Base-by-base conservation (phyloP, 192 early-diverging fungal species). In the Linnemannia zychae region DNA sequence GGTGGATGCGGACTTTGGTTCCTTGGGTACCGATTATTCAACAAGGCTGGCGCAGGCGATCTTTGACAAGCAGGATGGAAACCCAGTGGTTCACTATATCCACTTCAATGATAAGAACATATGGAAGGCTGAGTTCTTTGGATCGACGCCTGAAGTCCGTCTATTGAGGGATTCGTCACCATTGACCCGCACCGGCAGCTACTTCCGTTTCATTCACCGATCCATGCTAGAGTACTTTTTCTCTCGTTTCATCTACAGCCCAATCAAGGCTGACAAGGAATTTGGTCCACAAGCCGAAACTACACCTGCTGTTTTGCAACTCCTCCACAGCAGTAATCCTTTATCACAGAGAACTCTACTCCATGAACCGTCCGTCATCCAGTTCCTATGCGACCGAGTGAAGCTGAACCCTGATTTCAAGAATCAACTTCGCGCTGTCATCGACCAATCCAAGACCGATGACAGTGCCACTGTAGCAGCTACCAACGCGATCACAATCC, bases 401-500 rank as follows among this genome's bases (percentile, higher is more conserved):
- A 60, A 65, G 12, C 33, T 38, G 53, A 31, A 74, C 13, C 16
- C 49, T 6, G n/a, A 7, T 4, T 74, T 74, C 46, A 53, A 57
- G n/a, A 2, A 74, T 5, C 50, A 63, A 22, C 53, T 74, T 16
- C 34, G 15, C 18, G 28, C 50, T 2, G 16, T 60, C 6, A 36
- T 74, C 17, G 52, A 74, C 20, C 31, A 52, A 34, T 75, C 74
- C 22, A 75, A 75, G 46, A 48, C 46, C 15, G 63, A 67, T 18
- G 31, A 3, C 7, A 44, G 0, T 18, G 38, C 38, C 11, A 1
- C 40, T 3, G 31, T 9, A 0, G 63, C 74, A n/a, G 74, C 74
- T n/a, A 40, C 40, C 18, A 75, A 75, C 37, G 73, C 73, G 4
- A 75, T 75, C 24, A 65, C 74, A 5, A 48, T 75, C 5, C 46